These are phyloP conservation scores for Euphorbia lathyris DNA, from an alignment of 345 rosid species.

Conservation along the genomic window DNA sequence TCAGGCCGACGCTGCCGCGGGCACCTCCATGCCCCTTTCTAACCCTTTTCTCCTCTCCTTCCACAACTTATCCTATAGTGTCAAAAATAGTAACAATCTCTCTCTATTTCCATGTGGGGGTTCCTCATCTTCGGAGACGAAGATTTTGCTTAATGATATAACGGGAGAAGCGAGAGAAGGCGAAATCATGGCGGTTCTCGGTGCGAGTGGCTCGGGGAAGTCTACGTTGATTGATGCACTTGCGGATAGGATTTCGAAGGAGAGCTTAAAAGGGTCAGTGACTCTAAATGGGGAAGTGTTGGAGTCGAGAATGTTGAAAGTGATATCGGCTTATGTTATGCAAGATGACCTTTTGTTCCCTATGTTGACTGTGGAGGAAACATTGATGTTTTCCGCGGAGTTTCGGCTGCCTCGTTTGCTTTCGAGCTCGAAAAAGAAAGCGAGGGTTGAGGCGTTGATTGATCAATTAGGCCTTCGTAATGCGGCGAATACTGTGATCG, in stretches of 20 bases:
- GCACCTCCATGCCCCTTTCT: conserved; percentile 40
- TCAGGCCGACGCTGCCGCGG: conserved; percentile 29
- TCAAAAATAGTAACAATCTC: conserved; percentile 42
- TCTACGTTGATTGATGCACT: conserved; percentile 89
- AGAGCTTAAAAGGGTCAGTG: conserved; percentile 69
- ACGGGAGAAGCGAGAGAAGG: conserved; percentile 36
- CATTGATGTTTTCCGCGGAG: conserved; percentile 91
- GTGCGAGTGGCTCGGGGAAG: conserved; percentile 94
- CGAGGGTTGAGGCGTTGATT: conserved; percentile 79
- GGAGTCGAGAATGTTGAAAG: conserved; percentile 68
- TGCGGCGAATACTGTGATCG: conserved; percentile 83
- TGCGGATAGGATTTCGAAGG: conserved; percentile 71
- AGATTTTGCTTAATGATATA: conserved; percentile 28
- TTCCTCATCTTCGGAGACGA: conserved; percentile 8
- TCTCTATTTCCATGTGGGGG: conserved; percentile 30
- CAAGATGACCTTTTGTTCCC: conserved; percentile 95
- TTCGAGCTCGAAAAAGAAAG: conserved; percentile 61
- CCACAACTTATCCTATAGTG: conserved; percentile 62
- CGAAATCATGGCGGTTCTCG: conserved; percentile 85
- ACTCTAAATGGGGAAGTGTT: conserved; percentile 71
- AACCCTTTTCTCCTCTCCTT: conserved; percentile 76
- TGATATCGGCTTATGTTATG: conserved; percentile 93
- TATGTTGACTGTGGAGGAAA: conserved; percentile 90
- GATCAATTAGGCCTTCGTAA: conserved; percentile 75
- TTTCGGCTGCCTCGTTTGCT: conserved; percentile 88